Base-by-base conservation (phyloP, 176 grass and related monocot species). In the Carex pumila region DNA sequence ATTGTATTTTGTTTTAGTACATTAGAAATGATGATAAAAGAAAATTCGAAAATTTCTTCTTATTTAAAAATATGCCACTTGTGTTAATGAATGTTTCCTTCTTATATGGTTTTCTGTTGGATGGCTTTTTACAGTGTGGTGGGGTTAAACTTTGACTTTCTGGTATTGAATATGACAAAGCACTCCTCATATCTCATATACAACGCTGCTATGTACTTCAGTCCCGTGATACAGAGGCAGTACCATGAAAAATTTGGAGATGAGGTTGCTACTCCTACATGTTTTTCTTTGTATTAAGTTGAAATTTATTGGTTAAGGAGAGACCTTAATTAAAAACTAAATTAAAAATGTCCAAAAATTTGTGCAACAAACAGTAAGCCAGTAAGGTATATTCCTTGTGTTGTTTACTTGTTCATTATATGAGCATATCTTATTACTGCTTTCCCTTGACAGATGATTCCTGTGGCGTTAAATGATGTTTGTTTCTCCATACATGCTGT, bases 141-240 rank as follows among this genome's bases (percentile, higher is more conserved):
- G 65, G 95, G 95, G 30, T 81, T 98, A 84, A 94, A 98, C 71
- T 98, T 98, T 3, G 95, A 98, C 70, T 98, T 94, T 83, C 82
- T 98, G 86, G 89, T 94, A 72, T 66, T 98, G 25, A 98, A 94
- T 83, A 85, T 98, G 75, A 98, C 92, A 84, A 98, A 98, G 87
- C 95, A 98, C 82, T 94, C 95, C 6, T 94, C 95, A 57, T 98
- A 98, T 83, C 95, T 98, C 59, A 86, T 98, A 84, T 98, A 93
- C 78, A 98, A 98, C 21, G 89, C 86, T 4, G 88, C 88, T 71
- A 75, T 98, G 72, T 98, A 88, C 88, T 98, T 93, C 71, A 94
- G 95, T 83, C 79, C 91, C 0, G 71, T 72, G 84, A 86, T 98
- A 31, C 91, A 94, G 70, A 93, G 66, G 69, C 95, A 98, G 63